Evolutionary conservation across 1,139 yeast genomes (phyloP), one percentile per base, ranked within the genome.

Genomic region (Taphrina communis): DNA sequence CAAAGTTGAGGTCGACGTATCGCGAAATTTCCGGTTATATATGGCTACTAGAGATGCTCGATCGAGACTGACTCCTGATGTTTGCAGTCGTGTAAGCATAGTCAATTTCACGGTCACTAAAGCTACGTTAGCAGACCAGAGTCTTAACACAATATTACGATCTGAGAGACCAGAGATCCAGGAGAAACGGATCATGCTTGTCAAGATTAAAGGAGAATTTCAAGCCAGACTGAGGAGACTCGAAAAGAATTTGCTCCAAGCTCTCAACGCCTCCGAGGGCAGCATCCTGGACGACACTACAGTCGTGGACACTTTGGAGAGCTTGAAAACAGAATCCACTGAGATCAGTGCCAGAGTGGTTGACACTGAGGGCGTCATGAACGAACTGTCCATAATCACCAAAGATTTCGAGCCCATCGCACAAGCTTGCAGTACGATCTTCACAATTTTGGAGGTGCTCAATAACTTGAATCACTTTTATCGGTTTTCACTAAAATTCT

Each of bases 31-130:
- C 80, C 81, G 80, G 70, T 74, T 94, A 63, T 83, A 81, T 55
- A 77, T 93, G 58, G 83, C 85, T 72, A 84, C 97, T 0, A 83
- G 83, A 59, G 92, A 90, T 75, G 46, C 73, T 8, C 50, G 66
- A 6, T 81, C 88, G 0, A 68, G 52, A 0, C 75, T 89, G 1
- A 78, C 88, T 0, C 81, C 88, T 2, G 88, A 84, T 75, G 82
- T 91, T 14, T 75, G 83, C 8, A 82, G 93, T 21, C 80, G 96
- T 72, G 84, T 89, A 6, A 80, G 86, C 0, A 74, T 87, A 7
- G 82, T 90, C 36, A 91, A 90, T 76, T 93, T 88, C 77, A 83
- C 94, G 0, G 80, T 89, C 31, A 89, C 97, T 0, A 80, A 84
- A 61, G 84, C 86, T 60, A 87, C 88, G 67, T 80, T 93, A 69